A percentile compares a stretch with the other conserved stretches of the same genome.
These are phyloP conservation scores for Tagetes patula DNA, from an alignment of 129 eudicot genomes.

Conservation along the genomic window DNA sequence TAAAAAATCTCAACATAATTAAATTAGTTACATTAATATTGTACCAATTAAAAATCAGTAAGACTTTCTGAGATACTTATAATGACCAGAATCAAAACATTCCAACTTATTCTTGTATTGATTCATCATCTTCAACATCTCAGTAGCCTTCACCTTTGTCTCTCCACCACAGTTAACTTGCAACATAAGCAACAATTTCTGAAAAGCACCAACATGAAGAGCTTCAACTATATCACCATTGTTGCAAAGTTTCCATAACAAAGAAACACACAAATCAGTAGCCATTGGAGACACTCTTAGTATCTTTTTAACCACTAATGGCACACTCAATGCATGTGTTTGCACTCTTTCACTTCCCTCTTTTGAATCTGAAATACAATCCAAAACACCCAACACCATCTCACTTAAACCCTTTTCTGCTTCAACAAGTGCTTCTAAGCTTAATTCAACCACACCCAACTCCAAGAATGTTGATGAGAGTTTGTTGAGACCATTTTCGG, in stretches of 20 bases:
- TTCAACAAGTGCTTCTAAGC: constrained; percentile 53
- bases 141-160: constrained; percentile 72
- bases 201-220: constrained; percentile 73
- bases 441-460: constrained; percentile 41
- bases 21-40: constrained; percentile 9
- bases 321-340: constrained; percentile 55
- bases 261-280: constrained; percentile 56
- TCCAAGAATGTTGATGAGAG: constrained; percentile 42
- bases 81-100: constrained; percentile 72
- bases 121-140: constrained; percentile 82
- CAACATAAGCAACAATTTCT: constrained; percentile 74
- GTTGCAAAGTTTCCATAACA: constrained; percentile 59
- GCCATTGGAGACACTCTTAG: constrained; percentile 66
- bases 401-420: constrained; percentile 61
- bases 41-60: constrained; percentile 32
- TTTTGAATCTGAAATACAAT: constrained; percentile 32
- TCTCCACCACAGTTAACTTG: constrained; percentile 76
- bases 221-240: constrained; percentile 59
- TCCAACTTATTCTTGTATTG: constrained; percentile 51
- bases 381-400: constrained; percentile 63
- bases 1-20: constrained; percentile 16
- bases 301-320: constrained; percentile 70
- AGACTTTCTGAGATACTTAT: constrained; percentile 64
- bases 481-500: constrained; percentile 9
- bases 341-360: constrained; percentile 45